These are phyloP conservation scores for Phaeotremella fagi DNA, from an alignment of 768 basidiomycete genomes.

Conservation along the genomic window DNA sequence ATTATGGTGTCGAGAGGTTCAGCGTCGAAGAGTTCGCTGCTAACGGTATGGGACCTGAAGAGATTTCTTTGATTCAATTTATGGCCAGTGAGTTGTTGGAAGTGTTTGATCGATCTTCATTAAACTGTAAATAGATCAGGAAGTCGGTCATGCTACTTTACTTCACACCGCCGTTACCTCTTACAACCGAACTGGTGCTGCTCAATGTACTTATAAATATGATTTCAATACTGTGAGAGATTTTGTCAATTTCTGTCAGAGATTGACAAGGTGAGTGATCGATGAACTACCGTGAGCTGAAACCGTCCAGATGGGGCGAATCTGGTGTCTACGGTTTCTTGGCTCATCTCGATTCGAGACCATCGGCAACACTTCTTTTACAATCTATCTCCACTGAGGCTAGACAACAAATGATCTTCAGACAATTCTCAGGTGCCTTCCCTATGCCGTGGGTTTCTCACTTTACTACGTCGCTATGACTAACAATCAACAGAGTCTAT, in stretches of 20 bases:
- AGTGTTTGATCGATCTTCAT: constrained; percentile 7
- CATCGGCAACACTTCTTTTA: constrained; percentile 55
- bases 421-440: constrained; percentile 58
- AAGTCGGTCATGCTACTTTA: constrained; percentile 60
- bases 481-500: not conserved
- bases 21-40: constrained; percentile 57
- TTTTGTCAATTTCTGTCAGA: constrained; percentile 61
- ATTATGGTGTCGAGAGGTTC: constrained; percentile 58
- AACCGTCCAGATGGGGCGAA: constrained; percentile 52
- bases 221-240: constrained; percentile 58
- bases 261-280: constrained; percentile 49
- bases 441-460: constrained; percentile 55
- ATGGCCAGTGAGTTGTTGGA: constrained; percentile 56
- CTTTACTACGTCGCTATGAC: not conserved
- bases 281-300: constrained; percentile 48
- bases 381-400: constrained; percentile 62
- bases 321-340: constrained; percentile 63
- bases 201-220: constrained; percentile 57
- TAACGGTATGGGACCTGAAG: constrained; percentile 56
- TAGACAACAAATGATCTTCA: constrained; percentile 63
- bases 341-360: constrained; percentile 60
- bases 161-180: constrained; percentile 55
- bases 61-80: constrained; percentile 58
- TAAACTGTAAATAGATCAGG: constrained; percentile 47
- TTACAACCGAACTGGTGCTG: constrained; percentile 38